phyloP scores from a whole-genome alignment of 2,329 filamentous ascomycete species.

The Chaetomium strumarium region DNA sequence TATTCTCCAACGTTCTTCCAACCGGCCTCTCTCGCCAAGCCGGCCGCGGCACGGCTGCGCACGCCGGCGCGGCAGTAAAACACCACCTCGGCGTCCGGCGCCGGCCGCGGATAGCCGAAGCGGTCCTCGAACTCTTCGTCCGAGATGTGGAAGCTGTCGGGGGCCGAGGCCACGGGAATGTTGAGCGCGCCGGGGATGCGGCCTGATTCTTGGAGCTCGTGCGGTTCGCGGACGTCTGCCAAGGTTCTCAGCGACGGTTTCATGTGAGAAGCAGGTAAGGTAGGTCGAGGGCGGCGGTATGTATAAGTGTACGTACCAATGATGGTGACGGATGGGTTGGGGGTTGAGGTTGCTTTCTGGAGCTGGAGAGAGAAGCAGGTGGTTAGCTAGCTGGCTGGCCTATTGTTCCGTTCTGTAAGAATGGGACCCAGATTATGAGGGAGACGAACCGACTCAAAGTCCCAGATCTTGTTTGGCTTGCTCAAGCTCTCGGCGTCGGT shows the following conservation, averaged over 20 bases:
- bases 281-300: not conserved
- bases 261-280: not conserved
- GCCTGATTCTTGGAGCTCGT: conserved; percentile 58
- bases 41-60: conserved; percentile 69
- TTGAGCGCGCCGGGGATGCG: conserved; percentile 77
- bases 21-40: conserved; percentile 69
- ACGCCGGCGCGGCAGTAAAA: conserved; percentile 96
- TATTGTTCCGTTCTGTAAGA: not conserved
- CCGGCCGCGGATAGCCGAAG: conserved; percentile 69
- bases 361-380: conserved; percentile 29
- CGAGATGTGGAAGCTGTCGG: conserved; percentile 72
- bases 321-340: conserved; percentile 35
- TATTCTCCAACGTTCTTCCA: conserved; percentile 69
- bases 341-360: conserved; percentile 31
- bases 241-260: not conserved
- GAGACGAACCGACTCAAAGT: conserved; percentile 39
- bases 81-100: conserved; percentile 54
- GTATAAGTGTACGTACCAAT: conserved; percentile 37
- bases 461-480: conserved; percentile 38
- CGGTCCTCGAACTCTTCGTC: conserved; percentile 75
- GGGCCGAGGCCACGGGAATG: conserved; percentile 69
- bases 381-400: not conserved
- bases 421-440: not conserved
- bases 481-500: conserved; percentile 5
- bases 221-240: conserved; percentile 65